Evolutionary conservation across 2,329 filamentous ascomycete species (phyloP).

Genomic region (Periglandula ipomoeae): DNA sequence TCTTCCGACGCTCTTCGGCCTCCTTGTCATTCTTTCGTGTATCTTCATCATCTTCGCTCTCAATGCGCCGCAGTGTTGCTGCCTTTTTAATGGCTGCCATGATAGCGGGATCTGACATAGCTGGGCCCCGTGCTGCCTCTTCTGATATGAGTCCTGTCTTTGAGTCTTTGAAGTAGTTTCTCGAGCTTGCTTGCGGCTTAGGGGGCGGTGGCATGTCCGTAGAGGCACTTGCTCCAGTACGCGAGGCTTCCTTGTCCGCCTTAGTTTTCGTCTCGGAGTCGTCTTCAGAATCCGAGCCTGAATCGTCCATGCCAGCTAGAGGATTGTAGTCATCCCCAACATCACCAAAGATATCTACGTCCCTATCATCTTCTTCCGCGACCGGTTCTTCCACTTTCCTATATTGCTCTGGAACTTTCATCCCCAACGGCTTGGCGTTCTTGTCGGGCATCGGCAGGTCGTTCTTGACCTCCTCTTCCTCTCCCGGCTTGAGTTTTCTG

Average conservation of each 20-base stretch:
- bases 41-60: slow-evolving; percentile 29
- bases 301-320: slow-evolving; percentile 45
- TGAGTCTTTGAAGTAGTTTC: slow-evolving; percentile 55
- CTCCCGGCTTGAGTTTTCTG: slow-evolving; percentile 37
- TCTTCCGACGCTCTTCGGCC: slow-evolving; percentile 59
- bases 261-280: slow-evolving; percentile 23
- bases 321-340: slow-evolving; percentile 60
- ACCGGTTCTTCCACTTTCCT: slow-evolving; percentile 33
- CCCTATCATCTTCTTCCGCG: slow-evolving; percentile 39
- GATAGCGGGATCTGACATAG: slow-evolving; percentile 66
- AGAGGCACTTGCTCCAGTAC: slow-evolving; percentile 11
- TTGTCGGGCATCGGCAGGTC: slow-evolving; percentile 46
- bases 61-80: slow-evolving; percentile 48
- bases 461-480: slow-evolving; percentile 24
- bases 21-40: slow-evolving; percentile 34
- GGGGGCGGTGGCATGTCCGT: slow-evolving; percentile 38
- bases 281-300: slow-evolving; percentile 35
- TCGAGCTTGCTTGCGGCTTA: slow-evolving; percentile 29
- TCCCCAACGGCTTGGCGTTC: slow-evolving; percentile 48
- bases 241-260: not conserved
- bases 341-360: slow-evolving; percentile 58
- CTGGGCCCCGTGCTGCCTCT: slow-evolving; percentile 37
- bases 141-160: slow-evolving; percentile 46
- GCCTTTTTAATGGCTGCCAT: slow-evolving; percentile 82
- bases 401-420: slow-evolving; percentile 56